Percentiles rank a stretch among this genome's conserved stretches.
Conservation (phyloP, 805 yeast species). For the Hanseniaspora occidentalis region DNA sequence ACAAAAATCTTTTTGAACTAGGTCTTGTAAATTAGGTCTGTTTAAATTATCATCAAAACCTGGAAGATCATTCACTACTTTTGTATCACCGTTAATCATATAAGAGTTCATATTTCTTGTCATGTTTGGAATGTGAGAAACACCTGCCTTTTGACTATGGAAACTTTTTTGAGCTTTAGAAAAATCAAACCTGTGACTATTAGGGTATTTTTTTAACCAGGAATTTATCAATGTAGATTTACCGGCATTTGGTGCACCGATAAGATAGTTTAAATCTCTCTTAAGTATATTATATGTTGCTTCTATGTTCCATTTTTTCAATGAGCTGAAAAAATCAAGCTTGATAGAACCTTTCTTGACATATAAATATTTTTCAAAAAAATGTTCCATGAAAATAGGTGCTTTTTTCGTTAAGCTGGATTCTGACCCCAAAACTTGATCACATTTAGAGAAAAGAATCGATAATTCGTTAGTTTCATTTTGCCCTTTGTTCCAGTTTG, state of each 20-base stretch:
- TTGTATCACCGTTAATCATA: conserved; percentile 18
- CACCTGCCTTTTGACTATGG: conserved; percentile 20
- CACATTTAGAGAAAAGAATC: conserved; percentile 20
- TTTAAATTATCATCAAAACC: conserved; percentile 21
- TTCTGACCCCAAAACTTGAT: conserved; percentile 19
- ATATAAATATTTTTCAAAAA: conserved; percentile 19
- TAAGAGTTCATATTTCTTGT: conserved; percentile 43
- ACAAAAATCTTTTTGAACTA: conserved; percentile 19
- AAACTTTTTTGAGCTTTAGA: conserved; percentile 4
- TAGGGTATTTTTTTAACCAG: conserved; percentile 23
- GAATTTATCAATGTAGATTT: conserved; percentile 49
- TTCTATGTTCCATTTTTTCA: conserved; percentile 19
- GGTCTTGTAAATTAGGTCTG: conserved; percentile 14
- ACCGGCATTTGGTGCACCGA: conserved; percentile 62
- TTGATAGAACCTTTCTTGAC: conserved; percentile 16
- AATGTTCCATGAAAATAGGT: conserved; percentile 22
- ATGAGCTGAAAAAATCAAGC: conserved; percentile 15
- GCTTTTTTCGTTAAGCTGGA: conserved; percentile 14
- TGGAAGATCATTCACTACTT: conserved; percentile 27
- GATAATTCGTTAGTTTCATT: conserved; percentile 7
- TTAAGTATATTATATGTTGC: conserved; percentile 13
- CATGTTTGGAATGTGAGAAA: conserved; percentile 50
- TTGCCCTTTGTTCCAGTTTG: conserved; percentile 9
- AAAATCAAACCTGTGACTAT: conserved; percentile 11
- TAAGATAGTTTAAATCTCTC: conserved; percentile 30